These are phyloP conservation scores for Calendula officinalis DNA, from an alignment of 129 eudicot species.

Conservation along the genomic window DNA sequence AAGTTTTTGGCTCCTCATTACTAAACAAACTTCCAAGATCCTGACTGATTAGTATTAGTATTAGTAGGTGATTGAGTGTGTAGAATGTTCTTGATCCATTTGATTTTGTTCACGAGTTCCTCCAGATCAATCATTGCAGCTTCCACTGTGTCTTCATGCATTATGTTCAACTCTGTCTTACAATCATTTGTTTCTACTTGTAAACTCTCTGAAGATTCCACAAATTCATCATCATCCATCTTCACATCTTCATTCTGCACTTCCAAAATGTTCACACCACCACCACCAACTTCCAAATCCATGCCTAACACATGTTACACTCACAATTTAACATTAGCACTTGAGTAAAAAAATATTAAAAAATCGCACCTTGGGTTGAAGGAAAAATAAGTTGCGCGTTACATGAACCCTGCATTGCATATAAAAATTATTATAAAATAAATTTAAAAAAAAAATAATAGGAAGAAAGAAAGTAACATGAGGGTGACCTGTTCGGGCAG, in stretches of 20 bases:
- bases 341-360: neutral
- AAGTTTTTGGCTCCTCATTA: too few relatives aligned
- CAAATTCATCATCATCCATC: neutral
- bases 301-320: conserved; percentile 12
- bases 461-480: conserved; percentile 36
- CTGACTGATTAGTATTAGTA: neutral
- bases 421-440: neutral
- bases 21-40: conserved; percentile 13
- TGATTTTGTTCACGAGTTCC: conserved; percentile 58
- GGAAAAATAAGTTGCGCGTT: conserved; percentile 41
- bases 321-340: neutral
- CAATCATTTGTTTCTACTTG: conserved; percentile 7
- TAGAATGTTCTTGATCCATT: conserved; percentile 52
- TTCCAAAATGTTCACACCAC: too few relatives aligned
- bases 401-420: conserved; percentile 42
- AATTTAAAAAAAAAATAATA: neutral
- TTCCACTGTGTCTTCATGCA: conserved; percentile 39
- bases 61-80: neutral
- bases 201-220: conserved; percentile 18
- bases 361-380: conserved; percentile 36
- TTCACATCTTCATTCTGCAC: conserved; percentile 6
- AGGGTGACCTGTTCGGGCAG: conserved; percentile 41
- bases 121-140: conserved; percentile 57
- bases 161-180: conserved; percentile 11
- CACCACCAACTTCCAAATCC: neutral